These are phyloP conservation scores for Argentina anserina DNA, from an alignment of 306 rosid species.

Conservation along the genomic window DNA sequence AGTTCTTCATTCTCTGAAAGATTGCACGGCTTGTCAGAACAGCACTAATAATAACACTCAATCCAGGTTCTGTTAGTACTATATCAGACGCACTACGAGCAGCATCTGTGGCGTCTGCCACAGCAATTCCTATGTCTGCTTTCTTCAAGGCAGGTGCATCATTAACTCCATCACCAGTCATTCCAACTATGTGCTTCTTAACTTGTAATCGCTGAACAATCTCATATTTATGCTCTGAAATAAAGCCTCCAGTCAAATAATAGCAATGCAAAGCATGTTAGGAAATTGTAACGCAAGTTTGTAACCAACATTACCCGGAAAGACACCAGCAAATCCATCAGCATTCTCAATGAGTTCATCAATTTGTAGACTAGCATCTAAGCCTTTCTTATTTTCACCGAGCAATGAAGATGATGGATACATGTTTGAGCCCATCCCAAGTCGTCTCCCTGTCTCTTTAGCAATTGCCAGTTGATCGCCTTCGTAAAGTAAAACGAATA, in stretches of 20 bases:
- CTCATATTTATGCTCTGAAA: conserved; percentile 22
- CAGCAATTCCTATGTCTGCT: conserved; percentile 26
- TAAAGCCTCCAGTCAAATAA: conserved; percentile 10
- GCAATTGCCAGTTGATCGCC: conserved; percentile 20
- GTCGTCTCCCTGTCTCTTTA: conserved; percentile 23
- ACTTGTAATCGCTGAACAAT: conserved; percentile 20
- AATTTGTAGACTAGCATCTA: conserved; percentile 17
- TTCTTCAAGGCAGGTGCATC: conserved; percentile 24
- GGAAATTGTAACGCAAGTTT: neutral
- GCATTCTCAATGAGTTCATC: conserved; percentile 21
- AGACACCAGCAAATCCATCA: conserved; percentile 25
- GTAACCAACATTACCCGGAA: conserved; percentile 14
- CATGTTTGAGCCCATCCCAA: conserved; percentile 24
- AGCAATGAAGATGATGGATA: conserved; percentile 23
- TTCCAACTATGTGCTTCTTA: conserved; percentile 21
- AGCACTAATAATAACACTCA: conserved; percentile 24
- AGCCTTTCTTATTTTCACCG: conserved; percentile 20
- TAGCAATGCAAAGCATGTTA: neutral
- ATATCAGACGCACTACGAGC: conserved; percentile 23
- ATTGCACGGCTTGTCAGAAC: conserved; percentile 25
- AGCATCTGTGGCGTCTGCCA: conserved; percentile 24
- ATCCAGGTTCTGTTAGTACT: conserved; percentile 24
- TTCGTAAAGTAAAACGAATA: neutral
- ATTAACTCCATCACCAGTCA: conserved; percentile 27
- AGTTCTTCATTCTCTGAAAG: conserved; percentile 23